Base-by-base conservation (phyloP, 495 filamentous ascomycete genomes). In the Penicillium subrubescens region DNA sequence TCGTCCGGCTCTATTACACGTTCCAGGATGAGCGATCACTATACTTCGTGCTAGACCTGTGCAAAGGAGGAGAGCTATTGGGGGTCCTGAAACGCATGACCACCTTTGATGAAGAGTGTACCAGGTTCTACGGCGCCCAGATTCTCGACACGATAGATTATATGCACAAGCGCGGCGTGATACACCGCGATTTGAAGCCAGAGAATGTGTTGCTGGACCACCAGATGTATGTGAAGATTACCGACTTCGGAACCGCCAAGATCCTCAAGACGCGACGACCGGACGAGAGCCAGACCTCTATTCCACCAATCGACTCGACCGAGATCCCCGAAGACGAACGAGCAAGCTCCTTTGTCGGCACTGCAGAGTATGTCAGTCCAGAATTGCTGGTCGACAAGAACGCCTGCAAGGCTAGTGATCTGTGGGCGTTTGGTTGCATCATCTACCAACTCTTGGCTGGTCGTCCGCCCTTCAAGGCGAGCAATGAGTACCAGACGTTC, bases 351-450 rank as follows among this genome's bases (percentile, higher is more conserved):
- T 99, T 99, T 77, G 96, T 99, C 25, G 96, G 96, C 54, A 99
- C 96, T 6, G 96, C 96, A 2, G 96, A 99, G 74, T 99, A 99
- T 72, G 96, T 99, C 66, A 97, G 93, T 69, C 96, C 96, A 0
- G 96, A 99, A 69, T 83, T 99, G 34, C 82, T 99, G 64, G 96
- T 90, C 2, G 92, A 97, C 65, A 98, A 98, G 80, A 93, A 92
- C 66, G 95, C 94, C 11, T 97, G 96, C 81, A 99, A 98, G 79
- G 93, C 96, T 23, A 97, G 94, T 71, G 96, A 99, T 74, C 77
- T 99, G 35, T 99, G 96, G 96, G 96, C 96, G 4, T 97, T 98
- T 81, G 96, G 96, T n/a, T 99, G 96, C 76, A 99, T 99, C 64
- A 90, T 99, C 62, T 99, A 97, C 75, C 96, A 99, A 77, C 84